Evolutionary conservation across 2,329 filamentous ascomycete genomes (phyloP).

Genomic region (Fusarium mexicanum): DNA sequence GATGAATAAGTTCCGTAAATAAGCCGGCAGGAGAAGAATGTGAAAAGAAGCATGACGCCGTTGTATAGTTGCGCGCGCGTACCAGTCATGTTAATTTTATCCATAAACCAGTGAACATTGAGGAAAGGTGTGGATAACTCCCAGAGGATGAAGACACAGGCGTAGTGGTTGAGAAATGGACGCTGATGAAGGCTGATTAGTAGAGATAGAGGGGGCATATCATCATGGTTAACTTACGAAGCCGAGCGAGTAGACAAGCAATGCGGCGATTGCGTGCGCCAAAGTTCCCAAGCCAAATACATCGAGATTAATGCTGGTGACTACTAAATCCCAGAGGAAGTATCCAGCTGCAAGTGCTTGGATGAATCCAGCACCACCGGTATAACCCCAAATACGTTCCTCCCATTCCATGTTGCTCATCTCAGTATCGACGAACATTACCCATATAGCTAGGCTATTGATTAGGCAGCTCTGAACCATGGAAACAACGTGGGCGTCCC

Average conservation of each 20-base stretch:
- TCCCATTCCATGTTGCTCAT: conserved; percentile 72
- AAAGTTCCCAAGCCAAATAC: conserved; percentile 82
- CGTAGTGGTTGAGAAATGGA: conserved; percentile 87
- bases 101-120: conserved; percentile 92
- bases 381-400: conserved; percentile 81
- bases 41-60: conserved; percentile 74
- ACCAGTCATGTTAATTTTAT: conserved; percentile 85
- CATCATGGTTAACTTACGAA: conserved; percentile 68
- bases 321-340: conserved; percentile 83
- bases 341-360: conserved; percentile 83
- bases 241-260: conserved; percentile 79
- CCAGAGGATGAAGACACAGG: conserved; percentile 83
- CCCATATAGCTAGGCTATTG: conserved; percentile 77
- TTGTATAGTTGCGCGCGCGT: conserved; percentile 79
- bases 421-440: conserved; percentile 75
- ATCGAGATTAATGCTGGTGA: conserved; percentile 73
- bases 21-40: conserved; percentile 81
- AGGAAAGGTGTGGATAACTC: conserved; percentile 86
- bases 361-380: conserved; percentile 74
- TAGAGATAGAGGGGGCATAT: background rate
- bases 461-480: conserved; percentile 80
- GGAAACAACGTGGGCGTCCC: conserved; percentile 89
- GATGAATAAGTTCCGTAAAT: conserved; percentile 82
- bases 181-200: conserved; percentile 59
- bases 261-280: conserved; percentile 78